These are phyloP conservation scores for Paecilomyces dactylethromorphus DNA, from an alignment of 2,329 filamentous ascomycete genomes.

Conservation along the genomic window DNA sequence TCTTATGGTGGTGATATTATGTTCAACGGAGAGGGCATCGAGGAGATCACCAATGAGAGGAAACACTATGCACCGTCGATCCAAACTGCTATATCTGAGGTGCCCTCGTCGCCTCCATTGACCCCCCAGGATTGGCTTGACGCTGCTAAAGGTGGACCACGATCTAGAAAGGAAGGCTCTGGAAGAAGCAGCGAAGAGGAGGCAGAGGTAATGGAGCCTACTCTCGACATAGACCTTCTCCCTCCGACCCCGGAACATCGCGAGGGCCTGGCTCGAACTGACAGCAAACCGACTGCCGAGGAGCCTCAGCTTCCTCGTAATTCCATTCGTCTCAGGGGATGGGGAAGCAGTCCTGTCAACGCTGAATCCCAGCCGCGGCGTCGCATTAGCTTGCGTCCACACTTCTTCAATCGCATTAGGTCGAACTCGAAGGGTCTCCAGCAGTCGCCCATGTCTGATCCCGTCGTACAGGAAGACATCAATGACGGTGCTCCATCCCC, in stretches of 20 bases:
- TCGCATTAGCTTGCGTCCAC: slow-evolving; percentile 28
- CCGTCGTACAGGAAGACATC: slow-evolving; percentile 7
- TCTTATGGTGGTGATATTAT: slow-evolving; percentile 14
- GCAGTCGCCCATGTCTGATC: slow-evolving; percentile 18
- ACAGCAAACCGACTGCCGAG: slow-evolving; percentile 3
- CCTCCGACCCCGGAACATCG: background rate
- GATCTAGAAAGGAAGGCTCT: slow-evolving; percentile 10
- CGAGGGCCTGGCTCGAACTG: background rate
- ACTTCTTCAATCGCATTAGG: slow-evolving; percentile 26
- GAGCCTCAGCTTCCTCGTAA: slow-evolving; percentile 19
- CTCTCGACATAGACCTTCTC: background rate
- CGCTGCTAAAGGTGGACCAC: slow-evolving; percentile 24
- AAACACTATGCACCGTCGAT: slow-evolving; percentile 15
- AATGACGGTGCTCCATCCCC: slow-evolving; percentile 27
- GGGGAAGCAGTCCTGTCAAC: slow-evolving; percentile 13
- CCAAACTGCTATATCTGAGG: slow-evolving; percentile 9
- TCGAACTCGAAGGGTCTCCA: slow-evolving; percentile 16
- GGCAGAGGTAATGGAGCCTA: background rate
- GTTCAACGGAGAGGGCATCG: slow-evolving; percentile 14
- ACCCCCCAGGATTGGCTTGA: slow-evolving; percentile 38
- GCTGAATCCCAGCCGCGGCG: slow-evolving; percentile 19
- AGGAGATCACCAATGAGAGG: slow-evolving; percentile 15
- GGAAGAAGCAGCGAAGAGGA: background rate
- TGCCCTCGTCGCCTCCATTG: slow-evolving; percentile 23
- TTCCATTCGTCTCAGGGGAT: slow-evolving; percentile 19